Evolutionary conservation across 208 protist genomes (phyloP).

Genomic region (Trypanosoma congolense): DNA sequence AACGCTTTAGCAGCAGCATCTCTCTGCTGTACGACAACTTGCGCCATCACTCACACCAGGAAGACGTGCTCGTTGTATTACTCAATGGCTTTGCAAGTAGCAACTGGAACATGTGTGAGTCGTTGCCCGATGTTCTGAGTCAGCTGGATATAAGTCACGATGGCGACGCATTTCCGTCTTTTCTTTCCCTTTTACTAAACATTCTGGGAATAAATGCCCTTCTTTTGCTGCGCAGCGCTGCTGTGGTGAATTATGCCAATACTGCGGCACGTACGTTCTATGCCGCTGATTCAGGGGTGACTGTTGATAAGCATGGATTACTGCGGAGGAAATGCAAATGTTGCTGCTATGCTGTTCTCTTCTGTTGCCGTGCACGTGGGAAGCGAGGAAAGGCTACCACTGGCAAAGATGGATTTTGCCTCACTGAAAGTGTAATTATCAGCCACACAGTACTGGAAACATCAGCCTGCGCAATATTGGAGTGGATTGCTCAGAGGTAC

Average conservation of each 20-base stretch:
- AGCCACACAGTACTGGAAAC: slow-evolving; percentile 11
- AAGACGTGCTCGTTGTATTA: slow-evolving; percentile 41
- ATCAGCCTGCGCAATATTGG: slow-evolving; percentile 26
- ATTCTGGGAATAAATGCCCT: neutral
- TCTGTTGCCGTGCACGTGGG: neutral
- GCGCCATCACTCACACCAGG: slow-evolving; percentile 43
- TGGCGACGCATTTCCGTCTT: neutral
- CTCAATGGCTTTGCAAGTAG: slow-evolving; percentile 40
- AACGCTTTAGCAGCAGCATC: slow-evolving; percentile 14
- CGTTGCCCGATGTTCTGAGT: neutral
- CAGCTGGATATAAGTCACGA: neutral
- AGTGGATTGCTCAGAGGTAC: slow-evolving; percentile 43
- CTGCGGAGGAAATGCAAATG: no score
- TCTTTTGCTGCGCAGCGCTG: neutral
- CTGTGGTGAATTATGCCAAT: neutral
- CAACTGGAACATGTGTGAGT: slow-evolving; percentile 18
- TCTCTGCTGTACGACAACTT: slow-evolving; percentile 32
- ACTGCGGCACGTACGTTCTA: neutral
- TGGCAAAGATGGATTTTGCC: neutral
- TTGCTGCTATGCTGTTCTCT: neutral
- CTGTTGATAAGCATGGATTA: neutral
- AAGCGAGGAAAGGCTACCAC: neutral
- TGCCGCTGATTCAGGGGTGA: neutral
- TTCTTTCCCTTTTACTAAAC: neutral
- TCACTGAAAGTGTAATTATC: neutral